Evolutionary conservation across 2,329 filamentous ascomycete genomes (phyloP), one percentile per base, ranked within the genome.

Genomic region (Penicillium sp.): DNA sequence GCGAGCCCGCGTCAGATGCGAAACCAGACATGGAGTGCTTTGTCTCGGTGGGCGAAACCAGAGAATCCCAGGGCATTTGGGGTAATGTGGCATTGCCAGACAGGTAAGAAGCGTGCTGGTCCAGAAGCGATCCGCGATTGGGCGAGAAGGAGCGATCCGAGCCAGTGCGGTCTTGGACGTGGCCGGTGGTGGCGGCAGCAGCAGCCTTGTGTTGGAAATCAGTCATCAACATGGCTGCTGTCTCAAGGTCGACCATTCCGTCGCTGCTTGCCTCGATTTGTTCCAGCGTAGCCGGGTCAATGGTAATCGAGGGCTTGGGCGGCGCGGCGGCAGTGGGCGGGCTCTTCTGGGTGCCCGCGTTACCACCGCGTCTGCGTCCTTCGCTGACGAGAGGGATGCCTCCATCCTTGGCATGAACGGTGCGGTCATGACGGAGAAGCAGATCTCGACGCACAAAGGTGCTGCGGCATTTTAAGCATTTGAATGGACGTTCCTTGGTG

Each of bases 401-500:
- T 65, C 93, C 93, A 78, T 99, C 94, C 78, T 97, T 97, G 61
- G 94, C 94, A 77, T 99, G 94, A 62, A 99, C 94, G 63, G 94
- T 99, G 68, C 94, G 90, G 76, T 99, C 94, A 79, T 99, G 94
- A 74, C 94, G 89, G 64, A 99, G 86, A 53, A 99, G 86, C 61
- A 99, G 83, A 78, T 99, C 94, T 76, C 94, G 90, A 73, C 94
- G 90, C 67, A 99, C 94, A 73, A 99, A 99, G 60, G 94, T 99
- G 81, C 92, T 97, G 70, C 92, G 85, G 77, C 94, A 99, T 79
- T 99, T 99, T 80, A 91, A 83, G 77, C 94, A 99, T 75, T 97
- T 97, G 83, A 99, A 99, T 38, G 94, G 94, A 62, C 94, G 88
- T 77, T 97, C 94, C 78, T 99, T 99, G 63, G 94, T 99, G 76